phyloP scores from a whole-genome alignment of 2,329 filamentous ascomycete species.

The Arthrobotrys sphaeroides region DNA sequence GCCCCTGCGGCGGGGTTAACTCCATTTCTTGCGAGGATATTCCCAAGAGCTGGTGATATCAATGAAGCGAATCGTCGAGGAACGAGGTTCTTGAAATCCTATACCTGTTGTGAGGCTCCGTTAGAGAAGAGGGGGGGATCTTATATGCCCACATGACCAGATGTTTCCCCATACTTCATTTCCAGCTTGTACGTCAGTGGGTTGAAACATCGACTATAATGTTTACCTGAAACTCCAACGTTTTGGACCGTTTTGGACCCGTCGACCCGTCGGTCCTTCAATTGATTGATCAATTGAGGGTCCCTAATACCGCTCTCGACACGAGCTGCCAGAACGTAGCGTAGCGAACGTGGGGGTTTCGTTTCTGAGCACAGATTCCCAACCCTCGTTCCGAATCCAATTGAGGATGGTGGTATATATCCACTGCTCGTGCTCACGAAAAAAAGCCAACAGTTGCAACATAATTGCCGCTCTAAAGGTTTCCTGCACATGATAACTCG shows the following conservation, averaged over 20 bases:
- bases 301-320: background rate
- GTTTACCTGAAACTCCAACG: slow-evolving; percentile 29
- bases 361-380: background rate
- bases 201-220: slow-evolving; percentile 18
- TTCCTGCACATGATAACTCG: slow-evolving; percentile 15
- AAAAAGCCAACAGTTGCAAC: background rate
- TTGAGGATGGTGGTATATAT: too few relatives aligned
- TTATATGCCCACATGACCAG: slow-evolving; percentile 23
- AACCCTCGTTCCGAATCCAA: background rate
- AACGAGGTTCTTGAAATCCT: slow-evolving; percentile 7
- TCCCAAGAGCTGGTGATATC: background rate
- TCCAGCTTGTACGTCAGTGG: background rate
- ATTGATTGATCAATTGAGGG: slow-evolving; percentile 10
- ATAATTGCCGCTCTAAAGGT: slow-evolving; percentile 10
- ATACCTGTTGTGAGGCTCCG: background rate
- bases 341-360: slow-evolving; percentile 19
- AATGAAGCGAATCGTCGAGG: background rate
- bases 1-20: background rate
- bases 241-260: slow-evolving; percentile 29
- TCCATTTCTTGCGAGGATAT: background rate
- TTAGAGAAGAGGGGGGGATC: background rate
- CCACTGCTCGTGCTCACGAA: slow-evolving; percentile 11
- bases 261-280: slow-evolving; percentile 18
- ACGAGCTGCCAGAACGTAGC: background rate
- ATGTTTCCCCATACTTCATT: background rate